phyloP scores from a whole-genome alignment of 495 filamentous ascomycete genomes.

The Podospora fimiseda region DNA sequence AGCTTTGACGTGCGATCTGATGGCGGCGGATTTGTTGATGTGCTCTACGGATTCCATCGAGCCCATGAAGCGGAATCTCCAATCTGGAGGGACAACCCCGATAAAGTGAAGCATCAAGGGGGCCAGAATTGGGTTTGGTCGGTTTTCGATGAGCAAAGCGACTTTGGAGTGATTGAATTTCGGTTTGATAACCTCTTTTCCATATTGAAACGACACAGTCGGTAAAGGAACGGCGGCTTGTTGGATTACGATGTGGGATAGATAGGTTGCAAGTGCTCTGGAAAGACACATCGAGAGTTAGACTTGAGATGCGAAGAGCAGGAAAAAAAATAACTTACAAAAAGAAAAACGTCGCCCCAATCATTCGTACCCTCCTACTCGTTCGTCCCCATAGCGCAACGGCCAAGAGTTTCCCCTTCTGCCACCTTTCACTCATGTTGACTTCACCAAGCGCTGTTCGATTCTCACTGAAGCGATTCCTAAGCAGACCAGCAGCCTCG shows the following conservation, averaged over 20 bases:
- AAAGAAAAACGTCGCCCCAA: conserved; percentile 23
- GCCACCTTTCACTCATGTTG: conserved; percentile 23
- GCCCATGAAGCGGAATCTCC: conserved; percentile 50
- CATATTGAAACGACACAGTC: conserved; percentile 26
- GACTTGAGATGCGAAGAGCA: background rate
- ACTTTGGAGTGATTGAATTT: conserved; percentile 44
- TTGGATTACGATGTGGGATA: conserved; percentile 10
- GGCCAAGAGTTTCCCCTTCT: conserved; percentile 15
- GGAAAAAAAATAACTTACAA: conserved; percentile 15
- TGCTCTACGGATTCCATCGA: conserved; percentile 30
- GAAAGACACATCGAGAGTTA: background rate
- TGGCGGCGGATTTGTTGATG: conserved; percentile 33
- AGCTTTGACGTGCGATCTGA: conserved; percentile 28
- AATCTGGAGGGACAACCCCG: conserved; percentile 45
- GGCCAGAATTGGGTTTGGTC: conserved; percentile 35
- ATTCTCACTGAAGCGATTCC: background rate
- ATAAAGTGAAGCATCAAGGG: conserved; percentile 47
- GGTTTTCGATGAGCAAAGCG: conserved; percentile 46
- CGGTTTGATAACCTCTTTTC: conserved; percentile 15
- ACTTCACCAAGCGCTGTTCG: conserved; percentile 8
- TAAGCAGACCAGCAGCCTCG: background rate
- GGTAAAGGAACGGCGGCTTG: conserved; percentile 18
- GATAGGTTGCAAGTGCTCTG: conserved; percentile 16
- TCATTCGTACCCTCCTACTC: conserved; percentile 26
- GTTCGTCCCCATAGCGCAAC: conserved; percentile 28